Evolutionary conservation across 768 basidiomycete genomes (phyloP).

Genomic region (Boletales sp.): DNA sequence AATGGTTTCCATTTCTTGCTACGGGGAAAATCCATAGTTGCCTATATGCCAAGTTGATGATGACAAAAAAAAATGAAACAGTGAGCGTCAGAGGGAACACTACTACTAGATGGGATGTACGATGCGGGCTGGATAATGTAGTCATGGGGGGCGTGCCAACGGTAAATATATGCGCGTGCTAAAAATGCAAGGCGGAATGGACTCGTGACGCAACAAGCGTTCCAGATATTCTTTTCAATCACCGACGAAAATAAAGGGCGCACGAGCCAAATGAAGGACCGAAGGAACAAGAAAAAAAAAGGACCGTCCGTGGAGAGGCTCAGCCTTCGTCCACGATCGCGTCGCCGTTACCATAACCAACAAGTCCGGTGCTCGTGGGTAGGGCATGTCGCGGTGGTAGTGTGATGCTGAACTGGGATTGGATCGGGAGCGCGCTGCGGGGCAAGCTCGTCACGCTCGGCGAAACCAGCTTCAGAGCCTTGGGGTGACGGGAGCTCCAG

Average conservation of each 20-base stretch:
- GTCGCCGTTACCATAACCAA: constrained; percentile 13
- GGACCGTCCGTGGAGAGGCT: constrained; percentile 22
- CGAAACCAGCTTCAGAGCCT: constrained; percentile 36
- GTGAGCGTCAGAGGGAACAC: constrained; percentile 2
- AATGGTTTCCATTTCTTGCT: constrained; percentile 8
- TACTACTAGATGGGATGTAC: constrained; percentile 26
- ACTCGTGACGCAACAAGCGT: constrained; percentile 8
- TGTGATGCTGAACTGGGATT: constrained; percentile 42
- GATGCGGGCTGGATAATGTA: constrained; percentile 28
- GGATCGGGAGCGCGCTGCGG: constrained; percentile 53
- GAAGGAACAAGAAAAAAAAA: constrained; percentile 3
- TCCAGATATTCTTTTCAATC: constrained; percentile 17
- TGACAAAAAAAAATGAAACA: constrained; percentile 3
- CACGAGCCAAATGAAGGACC: background rate
- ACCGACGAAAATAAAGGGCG: background rate
- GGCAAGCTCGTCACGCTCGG: constrained; percentile 35
- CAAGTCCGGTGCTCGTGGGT: background rate
- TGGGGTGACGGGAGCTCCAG: constrained; percentile 50
- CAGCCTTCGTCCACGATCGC: constrained; percentile 27
- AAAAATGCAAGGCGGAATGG: constrained; percentile 15
- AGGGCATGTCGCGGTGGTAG: constrained; percentile 21
- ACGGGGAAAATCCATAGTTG: constrained; percentile 10
- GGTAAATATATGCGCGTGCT: constrained; percentile 9
- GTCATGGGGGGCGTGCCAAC: constrained; percentile 5
- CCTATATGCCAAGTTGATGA: constrained; percentile 17